A percentile compares a stretch with the other conserved stretches of the same genome.
Conservation (phyloP, 495 filamentous ascomycete genomes). For the Penicillium antarcticum region DNA sequence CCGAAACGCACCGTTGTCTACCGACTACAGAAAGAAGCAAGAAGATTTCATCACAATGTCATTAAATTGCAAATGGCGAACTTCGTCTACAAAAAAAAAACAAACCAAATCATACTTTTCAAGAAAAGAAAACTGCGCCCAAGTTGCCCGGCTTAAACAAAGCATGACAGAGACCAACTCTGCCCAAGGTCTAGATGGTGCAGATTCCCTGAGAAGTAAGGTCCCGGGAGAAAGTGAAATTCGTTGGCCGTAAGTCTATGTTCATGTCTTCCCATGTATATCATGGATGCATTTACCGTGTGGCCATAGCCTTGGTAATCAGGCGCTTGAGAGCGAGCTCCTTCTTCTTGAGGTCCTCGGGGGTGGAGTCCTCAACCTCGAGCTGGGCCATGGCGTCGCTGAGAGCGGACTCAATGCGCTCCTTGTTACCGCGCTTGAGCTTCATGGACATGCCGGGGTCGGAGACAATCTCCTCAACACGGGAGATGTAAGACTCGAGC, state of each 20-base stretch:
- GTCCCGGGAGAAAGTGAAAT: constrained; percentile 12
- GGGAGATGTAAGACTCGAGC: constrained; percentile 97
- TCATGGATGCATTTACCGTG: constrained; percentile 57
- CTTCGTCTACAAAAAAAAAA: constrained; percentile 30
- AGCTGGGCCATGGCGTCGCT: constrained; percentile 84
- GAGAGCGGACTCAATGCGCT: constrained; percentile 95
- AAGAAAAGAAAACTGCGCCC: constrained; percentile 29
- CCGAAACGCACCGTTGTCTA: neutral
- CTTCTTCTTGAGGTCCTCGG: constrained; percentile 99
- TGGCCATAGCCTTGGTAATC: constrained; percentile 95
- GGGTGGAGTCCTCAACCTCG: constrained; percentile 80
- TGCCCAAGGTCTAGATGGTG: constrained; percentile 23
- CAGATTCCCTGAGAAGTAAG: constrained; percentile 14
- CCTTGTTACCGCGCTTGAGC: constrained; percentile 98
- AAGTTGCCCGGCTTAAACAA: constrained; percentile 30
- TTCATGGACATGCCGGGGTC: constrained; percentile 95
- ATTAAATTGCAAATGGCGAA: constrained; percentile 39
- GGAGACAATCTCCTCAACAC: constrained; percentile 97
- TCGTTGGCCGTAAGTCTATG: constrained; percentile 20
- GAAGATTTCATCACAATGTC: constrained; percentile 31
- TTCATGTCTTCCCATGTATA: constrained; percentile 18
- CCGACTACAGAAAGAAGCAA: neutral
- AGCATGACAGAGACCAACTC: constrained; percentile 24
- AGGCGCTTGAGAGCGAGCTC: constrained; percentile 96
- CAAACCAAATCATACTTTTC: constrained; percentile 34